Conservation (phyloP, 75 land plant species). For the Pinus taeda region DNA sequence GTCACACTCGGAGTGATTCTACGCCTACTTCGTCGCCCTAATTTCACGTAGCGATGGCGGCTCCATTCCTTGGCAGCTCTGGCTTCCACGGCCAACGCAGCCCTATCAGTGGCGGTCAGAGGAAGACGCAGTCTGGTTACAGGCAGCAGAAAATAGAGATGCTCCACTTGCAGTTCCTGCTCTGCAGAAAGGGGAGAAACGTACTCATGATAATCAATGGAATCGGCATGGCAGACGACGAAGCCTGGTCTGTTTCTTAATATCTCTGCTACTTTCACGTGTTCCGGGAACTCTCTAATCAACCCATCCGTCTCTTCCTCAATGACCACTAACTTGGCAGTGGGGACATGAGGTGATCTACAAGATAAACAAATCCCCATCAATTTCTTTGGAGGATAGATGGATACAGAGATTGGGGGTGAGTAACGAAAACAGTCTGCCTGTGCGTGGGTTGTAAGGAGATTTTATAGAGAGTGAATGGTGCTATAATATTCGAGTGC, state of each 20-base stretch:
- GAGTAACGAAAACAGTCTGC: too few relatives aligned
- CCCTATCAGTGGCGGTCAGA: constrained; percentile 43
- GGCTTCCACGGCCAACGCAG: constrained; percentile 53
- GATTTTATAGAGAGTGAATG: too few relatives aligned
- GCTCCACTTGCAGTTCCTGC: constrained; percentile 35
- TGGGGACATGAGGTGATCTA: too few relatives aligned
- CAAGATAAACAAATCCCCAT: too few relatives aligned
- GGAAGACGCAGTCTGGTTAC: constrained; percentile 19
- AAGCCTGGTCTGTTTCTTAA: constrained; percentile 17
- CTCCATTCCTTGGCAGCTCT: constrained; percentile 25
- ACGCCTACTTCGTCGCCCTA: too few relatives aligned
- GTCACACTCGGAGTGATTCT: too few relatives aligned
- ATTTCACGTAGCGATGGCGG: background rate
- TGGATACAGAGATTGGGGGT: background rate
- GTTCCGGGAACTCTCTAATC: too few relatives aligned
- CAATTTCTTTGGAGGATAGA: too few relatives aligned
- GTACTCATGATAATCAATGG: constrained; percentile 38
- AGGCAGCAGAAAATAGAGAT: constrained; percentile 53
- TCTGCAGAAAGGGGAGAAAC: constrained; percentile 27
- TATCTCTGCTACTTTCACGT: constrained; percentile 29
- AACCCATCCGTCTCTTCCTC: too few relatives aligned
- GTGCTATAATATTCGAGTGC: too few relatives aligned
- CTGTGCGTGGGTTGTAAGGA: too few relatives aligned
- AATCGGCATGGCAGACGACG: constrained; percentile 13
- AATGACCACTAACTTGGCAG: too few relatives aligned